A percentile compares a stretch with the other conserved stretches of the same genome.
Conservation (phyloP, 345 rosid genomes). For the Erysimum cheiranthoides region DNA sequence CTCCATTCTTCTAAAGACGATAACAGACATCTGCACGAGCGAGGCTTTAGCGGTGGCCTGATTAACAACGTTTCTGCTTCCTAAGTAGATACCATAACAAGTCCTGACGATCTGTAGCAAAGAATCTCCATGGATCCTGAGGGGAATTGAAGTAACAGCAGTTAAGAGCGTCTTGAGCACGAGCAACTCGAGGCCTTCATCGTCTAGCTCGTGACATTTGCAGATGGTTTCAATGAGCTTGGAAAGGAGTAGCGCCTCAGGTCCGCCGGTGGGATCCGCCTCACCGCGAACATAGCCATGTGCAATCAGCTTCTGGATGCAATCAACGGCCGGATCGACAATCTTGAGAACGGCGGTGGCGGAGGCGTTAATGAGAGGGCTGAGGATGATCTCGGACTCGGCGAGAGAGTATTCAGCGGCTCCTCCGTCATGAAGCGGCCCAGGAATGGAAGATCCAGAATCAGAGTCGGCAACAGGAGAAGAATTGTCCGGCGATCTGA, state of each 20-base stretch:
- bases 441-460: constrained; percentile 72
- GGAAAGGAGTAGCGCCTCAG: constrained; percentile 71
- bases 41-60: constrained; percentile 98
- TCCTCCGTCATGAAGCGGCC: constrained; percentile 89
- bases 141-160: constrained; percentile 83
- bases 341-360: constrained; percentile 73
- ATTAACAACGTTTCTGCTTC: constrained; percentile 87
- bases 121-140: constrained; percentile 93
- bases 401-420: constrained; percentile 68
- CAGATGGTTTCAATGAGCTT: constrained; percentile 81
- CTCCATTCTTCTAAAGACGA: constrained; percentile 98
- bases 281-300: constrained; percentile 97
- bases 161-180: constrained; percentile 83
- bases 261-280: constrained; percentile 81
- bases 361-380: constrained; percentile 83
- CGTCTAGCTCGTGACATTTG: constrained; percentile 81
- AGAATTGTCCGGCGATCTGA: constrained; percentile 54
- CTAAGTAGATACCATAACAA: constrained; percentile 91
- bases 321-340: constrained; percentile 91
- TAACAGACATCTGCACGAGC: constrained; percentile 92
- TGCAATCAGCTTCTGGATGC: constrained; percentile 90
- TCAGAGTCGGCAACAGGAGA: constrained; percentile 52
- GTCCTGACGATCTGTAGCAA: constrained; percentile 89
- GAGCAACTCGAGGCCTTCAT: constrained; percentile 76
- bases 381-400: constrained; percentile 87